Evolutionary conservation across 768 basidiomycete genomes (phyloP).

Genomic region (Agaricus bisporus): DNA sequence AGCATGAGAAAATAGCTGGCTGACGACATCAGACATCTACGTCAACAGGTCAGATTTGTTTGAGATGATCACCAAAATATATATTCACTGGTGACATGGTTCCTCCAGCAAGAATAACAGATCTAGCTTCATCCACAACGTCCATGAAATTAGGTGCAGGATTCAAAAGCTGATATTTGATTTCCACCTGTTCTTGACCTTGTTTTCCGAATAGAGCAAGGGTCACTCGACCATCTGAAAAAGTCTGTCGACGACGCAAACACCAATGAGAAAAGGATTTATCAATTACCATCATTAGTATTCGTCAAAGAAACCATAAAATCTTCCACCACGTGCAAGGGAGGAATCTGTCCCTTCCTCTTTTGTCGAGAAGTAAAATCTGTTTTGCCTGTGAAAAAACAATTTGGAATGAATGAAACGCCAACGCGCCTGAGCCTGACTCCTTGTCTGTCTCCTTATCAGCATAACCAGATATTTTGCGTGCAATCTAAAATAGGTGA

Average conservation of each 20-base stretch:
- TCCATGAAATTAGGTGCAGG: slow-evolving; percentile 82
- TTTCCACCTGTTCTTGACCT: slow-evolving; percentile 42
- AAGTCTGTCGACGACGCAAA: not conserved
- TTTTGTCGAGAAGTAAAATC: slow-evolving; percentile 13
- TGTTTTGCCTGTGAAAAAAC: not conserved
- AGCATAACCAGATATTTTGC: slow-evolving; percentile 83
- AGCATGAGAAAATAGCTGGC: slow-evolving; percentile 70
- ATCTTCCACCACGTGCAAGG: slow-evolving; percentile 74
- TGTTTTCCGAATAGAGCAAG: slow-evolving; percentile 38
- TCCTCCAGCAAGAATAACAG: slow-evolving; percentile 90
- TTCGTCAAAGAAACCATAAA: slow-evolving; percentile 76
- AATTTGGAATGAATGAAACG: not conserved
- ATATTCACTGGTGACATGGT: slow-evolving; percentile 92
- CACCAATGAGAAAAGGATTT: not conserved
- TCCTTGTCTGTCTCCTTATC: slow-evolving; percentile 41
- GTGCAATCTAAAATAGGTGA: slow-evolving; percentile 42
- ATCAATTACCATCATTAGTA: slow-evolving; percentile 56
- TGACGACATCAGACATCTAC: slow-evolving; percentile 82
- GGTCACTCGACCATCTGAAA: slow-evolving; percentile 68
- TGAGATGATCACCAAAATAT: not conserved
- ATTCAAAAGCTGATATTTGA: slow-evolving; percentile 92
- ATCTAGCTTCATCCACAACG: slow-evolving; percentile 73
- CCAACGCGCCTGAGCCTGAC: slow-evolving; percentile 30
- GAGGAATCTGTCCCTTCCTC: slow-evolving; percentile 48
- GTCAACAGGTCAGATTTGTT: not conserved